A percentile compares a stretch with the other conserved stretches of the same genome.
These are phyloP conservation scores for Aspergillus carbonarius DNA, from an alignment of 2,329 filamentous ascomycete genomes.

Conservation along the genomic window DNA sequence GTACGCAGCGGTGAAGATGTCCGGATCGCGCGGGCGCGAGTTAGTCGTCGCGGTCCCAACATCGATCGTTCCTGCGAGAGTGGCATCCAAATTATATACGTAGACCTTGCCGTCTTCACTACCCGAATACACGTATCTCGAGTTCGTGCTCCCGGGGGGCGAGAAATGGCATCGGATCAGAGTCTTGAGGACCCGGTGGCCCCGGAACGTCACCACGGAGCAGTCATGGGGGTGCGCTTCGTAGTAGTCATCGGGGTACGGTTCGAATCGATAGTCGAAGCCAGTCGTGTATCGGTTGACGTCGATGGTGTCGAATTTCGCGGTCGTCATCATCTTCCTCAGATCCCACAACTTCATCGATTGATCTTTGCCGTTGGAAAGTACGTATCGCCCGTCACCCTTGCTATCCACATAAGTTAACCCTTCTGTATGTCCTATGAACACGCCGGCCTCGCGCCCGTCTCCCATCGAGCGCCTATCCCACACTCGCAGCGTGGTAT, in stretches of 20 bases:
- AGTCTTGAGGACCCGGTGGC: slow-evolving; percentile 84
- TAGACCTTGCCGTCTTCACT: slow-evolving; percentile 87
- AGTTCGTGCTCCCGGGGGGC: slow-evolving; percentile 79
- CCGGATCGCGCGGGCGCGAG: slow-evolving; percentile 56
- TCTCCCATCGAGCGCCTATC: slow-evolving; percentile 71
- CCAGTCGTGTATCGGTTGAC: slow-evolving; percentile 54
- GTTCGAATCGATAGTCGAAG: slow-evolving; percentile 63
- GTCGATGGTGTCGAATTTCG: slow-evolving; percentile 55
- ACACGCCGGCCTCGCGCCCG: slow-evolving; percentile 62
- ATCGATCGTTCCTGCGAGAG: slow-evolving; percentile 73
- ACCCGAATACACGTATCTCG: slow-evolving; percentile 88
- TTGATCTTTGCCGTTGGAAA: slow-evolving; percentile 94
- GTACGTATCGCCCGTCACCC: slow-evolving; percentile 82
- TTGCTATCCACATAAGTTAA: slow-evolving; percentile 73
- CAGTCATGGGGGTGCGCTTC: slow-evolving; percentile 77
- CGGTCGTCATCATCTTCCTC: slow-evolving; percentile 78
- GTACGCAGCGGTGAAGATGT: slow-evolving; percentile 57
- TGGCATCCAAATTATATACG: slow-evolving; percentile 92
- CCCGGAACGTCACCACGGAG: slow-evolving; percentile 88
- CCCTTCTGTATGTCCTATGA: slow-evolving; percentile 65
- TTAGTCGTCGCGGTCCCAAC: slow-evolving; percentile 69
- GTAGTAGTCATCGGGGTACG: slow-evolving; percentile 56
- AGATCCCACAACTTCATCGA: slow-evolving; percentile 97
- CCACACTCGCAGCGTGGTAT: slow-evolving; percentile 94
- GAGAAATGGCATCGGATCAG: slow-evolving; percentile 95